Conservation (phyloP, 495 filamentous ascomycete genomes). For the Penicillium angulare region DNA sequence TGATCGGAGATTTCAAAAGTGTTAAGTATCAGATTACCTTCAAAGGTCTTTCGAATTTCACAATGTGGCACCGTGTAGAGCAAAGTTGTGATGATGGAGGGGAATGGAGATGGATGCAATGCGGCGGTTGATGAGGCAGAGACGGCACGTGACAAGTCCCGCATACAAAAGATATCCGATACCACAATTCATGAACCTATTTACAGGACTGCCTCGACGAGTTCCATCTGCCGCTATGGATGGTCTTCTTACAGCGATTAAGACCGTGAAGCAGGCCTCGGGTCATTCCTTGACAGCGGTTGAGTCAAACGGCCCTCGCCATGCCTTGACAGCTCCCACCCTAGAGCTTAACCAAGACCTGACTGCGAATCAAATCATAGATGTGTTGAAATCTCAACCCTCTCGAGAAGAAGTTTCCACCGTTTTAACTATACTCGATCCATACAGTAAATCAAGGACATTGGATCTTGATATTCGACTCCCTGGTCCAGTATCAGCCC, state of each 20-base stretch:
- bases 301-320: conserved; percentile 11
- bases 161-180: conserved; percentile 28
- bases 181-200: conserved; percentile 10
- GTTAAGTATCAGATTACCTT: no score
- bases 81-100: conserved; percentile 9
- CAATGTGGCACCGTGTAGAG: neutral
- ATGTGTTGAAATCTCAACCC: conserved; percentile 63
- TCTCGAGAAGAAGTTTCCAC: conserved; percentile 54
- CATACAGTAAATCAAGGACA: conserved; percentile 27
- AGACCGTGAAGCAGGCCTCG: conserved; percentile 31
- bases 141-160: conserved; percentile 31
- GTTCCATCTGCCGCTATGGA: conserved; percentile 33
- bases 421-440: conserved; percentile 53
- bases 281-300: conserved; percentile 19
- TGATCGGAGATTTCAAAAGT: no score
- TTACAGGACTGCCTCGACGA: conserved; percentile 3
- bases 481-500: conserved; percentile 63
- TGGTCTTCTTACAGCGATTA: conserved; percentile 40
- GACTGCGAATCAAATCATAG: conserved; percentile 59
- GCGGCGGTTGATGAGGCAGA: conserved; percentile 12
- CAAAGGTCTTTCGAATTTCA: neutral
- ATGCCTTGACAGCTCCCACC: conserved; percentile 8
- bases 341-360: conserved; percentile 19
- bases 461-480: conserved; percentile 56
- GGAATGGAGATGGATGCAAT: conserved; percentile 12